A percentile compares a stretch with the other conserved stretches of the same genome.
Evolutionary conservation across 2,329 filamentous ascomycete species (phyloP).

Genomic region (Cercospora berteroae): DNA sequence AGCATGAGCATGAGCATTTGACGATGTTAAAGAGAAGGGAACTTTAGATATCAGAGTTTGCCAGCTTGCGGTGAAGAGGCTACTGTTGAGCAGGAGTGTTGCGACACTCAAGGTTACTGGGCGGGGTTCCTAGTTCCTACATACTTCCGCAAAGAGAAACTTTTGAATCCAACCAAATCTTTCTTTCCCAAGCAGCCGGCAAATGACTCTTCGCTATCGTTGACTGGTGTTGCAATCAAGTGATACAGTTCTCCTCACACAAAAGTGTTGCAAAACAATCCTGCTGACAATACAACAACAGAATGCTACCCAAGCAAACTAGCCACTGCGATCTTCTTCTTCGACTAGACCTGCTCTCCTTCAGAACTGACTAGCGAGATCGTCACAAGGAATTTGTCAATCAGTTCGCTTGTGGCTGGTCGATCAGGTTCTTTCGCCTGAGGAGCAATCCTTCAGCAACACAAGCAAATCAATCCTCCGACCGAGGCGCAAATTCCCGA

Average conservation of each 20-base stretch:
- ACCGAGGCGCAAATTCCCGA: too few relatives aligned
- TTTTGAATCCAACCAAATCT: not conserved
- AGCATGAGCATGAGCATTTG: not conserved
- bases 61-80: not conserved
- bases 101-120: not conserved
- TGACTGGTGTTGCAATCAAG: too few relatives aligned
- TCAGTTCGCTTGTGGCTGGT: not conserved
- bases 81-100: not conserved
- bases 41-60: not conserved
- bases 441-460: not conserved
- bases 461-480: not conserved
- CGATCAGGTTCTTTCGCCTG: not conserved
- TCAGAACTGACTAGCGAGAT: not conserved
- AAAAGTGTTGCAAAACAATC: too few relatives aligned
- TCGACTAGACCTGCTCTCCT: not conserved
- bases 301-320: not conserved
- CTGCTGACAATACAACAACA: not conserved
- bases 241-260: not conserved
- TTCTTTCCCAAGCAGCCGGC: not conserved
- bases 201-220: too few relatives aligned
- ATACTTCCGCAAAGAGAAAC: constrained; percentile 1
- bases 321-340: not conserved
- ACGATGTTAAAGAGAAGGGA: not conserved
- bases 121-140: not conserved
- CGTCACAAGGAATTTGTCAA: not conserved